Percentiles rank a stretch among this genome's conserved stretches.
Evolutionary conservation across 2,329 filamentous ascomycete species (phyloP).

Genomic region (Scorias spongiosa): DNA sequence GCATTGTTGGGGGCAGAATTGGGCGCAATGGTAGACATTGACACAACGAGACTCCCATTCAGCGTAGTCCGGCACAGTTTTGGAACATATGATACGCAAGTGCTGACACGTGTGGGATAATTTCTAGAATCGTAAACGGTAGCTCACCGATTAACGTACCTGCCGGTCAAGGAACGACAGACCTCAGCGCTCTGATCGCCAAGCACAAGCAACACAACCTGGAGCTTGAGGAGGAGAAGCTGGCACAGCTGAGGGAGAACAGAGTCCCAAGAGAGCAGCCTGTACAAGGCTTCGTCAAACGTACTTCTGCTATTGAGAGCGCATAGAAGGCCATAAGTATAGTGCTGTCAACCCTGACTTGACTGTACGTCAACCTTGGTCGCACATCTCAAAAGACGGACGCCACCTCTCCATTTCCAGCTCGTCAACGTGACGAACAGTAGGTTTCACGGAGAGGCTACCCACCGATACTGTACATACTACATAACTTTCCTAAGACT

Average conservation of each 20-base stretch:
- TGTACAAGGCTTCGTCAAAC: slow-evolving; percentile 11
- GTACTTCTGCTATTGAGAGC: slow-evolving; percentile 7
- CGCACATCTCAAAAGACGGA: too few relatives aligned
- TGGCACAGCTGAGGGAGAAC: slow-evolving; percentile 26
- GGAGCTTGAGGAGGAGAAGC: slow-evolving; percentile 42
- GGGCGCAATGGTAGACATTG: too few relatives aligned
- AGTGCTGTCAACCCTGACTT: not conserved
- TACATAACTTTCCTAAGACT: too few relatives aligned
- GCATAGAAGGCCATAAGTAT: not conserved
- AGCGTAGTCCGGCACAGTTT: too few relatives aligned
- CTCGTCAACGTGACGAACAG: too few relatives aligned
- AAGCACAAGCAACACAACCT: slow-evolving; percentile 46
- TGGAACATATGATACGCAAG: too few relatives aligned
- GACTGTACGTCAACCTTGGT: too few relatives aligned
- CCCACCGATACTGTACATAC: too few relatives aligned
- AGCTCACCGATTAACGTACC: slow-evolving; percentile 49
- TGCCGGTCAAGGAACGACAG: slow-evolving; percentile 41
- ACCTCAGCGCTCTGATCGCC: slow-evolving; percentile 44
- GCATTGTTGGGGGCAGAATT: too few relatives aligned
- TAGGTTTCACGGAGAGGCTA: too few relatives aligned
- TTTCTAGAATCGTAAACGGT: slow-evolving; percentile 43
- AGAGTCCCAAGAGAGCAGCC: slow-evolving; percentile 20
- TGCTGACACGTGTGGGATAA: not conserved
- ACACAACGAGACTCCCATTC: too few relatives aligned
- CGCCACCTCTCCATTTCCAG: too few relatives aligned